Conservation (phyloP, 2,329 filamentous ascomycete species). For the Colletotrichum lini region DNA sequence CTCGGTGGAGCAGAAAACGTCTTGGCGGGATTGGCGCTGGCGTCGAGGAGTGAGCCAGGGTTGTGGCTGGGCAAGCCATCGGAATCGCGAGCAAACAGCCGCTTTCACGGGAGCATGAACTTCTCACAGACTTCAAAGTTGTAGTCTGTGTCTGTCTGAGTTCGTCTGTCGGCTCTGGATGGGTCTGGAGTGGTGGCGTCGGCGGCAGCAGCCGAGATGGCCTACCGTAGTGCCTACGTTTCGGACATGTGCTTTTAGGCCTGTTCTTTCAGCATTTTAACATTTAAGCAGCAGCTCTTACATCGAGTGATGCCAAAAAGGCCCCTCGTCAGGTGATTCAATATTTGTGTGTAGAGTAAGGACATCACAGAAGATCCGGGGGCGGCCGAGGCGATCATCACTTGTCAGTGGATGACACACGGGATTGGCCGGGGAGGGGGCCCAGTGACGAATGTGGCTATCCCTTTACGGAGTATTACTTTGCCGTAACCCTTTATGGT, state of each 20-base stretch:
- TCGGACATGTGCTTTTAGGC: neutral
- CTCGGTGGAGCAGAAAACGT: constrained; percentile 24
- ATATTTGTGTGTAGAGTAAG: neutral
- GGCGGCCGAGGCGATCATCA: constrained; percentile 21
- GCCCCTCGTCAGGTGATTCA: neutral
- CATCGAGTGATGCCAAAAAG: neutral
- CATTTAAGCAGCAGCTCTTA: neutral
- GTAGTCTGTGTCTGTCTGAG: neutral
- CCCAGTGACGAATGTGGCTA: constrained; percentile 8
- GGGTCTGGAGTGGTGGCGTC: neutral
- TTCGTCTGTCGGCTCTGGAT: constrained; percentile 14
- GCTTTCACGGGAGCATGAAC: constrained; percentile 3
- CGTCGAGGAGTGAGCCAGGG: constrained; percentile 21
- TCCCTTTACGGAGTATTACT: constrained; percentile 26
- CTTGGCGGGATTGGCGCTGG: constrained; percentile 36
- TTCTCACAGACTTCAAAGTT: neutral
- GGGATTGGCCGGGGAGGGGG: neutral
- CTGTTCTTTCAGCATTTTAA: neutral
- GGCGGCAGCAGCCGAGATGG: constrained; percentile 19
- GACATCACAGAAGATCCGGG: constrained; percentile 23
- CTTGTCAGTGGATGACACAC: constrained; percentile 25
- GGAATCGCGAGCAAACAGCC: constrained; percentile 13
- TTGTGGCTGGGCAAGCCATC: constrained; percentile 24
- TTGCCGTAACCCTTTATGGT: constrained; percentile 14
- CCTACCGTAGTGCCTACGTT: neutral